Evolutionary conservation across 306 rosid species (phyloP), one percentile per base, ranked within the genome.

Genomic region (Vigna reflexopilosa): DNA sequence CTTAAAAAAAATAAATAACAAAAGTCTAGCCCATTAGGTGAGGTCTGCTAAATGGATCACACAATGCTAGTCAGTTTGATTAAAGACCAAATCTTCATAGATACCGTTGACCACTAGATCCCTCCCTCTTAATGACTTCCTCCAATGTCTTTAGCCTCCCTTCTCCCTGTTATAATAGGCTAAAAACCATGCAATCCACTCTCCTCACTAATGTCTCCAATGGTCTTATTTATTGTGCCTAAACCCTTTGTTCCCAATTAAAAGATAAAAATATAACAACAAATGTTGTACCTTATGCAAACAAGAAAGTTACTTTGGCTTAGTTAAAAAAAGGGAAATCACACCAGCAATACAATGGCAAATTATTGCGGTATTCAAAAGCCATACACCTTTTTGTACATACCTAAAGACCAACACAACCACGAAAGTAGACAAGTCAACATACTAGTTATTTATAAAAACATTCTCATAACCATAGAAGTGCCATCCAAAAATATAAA

Each of bases 401-500:
- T 5, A 16, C 9, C 2, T 16, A 50, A 50, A 50, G 55, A 22
- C 67, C 67, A 14, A 4, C 3, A n/a, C 56, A 7, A 58, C 38
- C 30, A 9, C 48, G 6, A 9, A 5, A 45, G 57, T 50, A 1
- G 12, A 5, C 2, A 19, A 36, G 51, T 71, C 36, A 52, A 34
- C 66, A 36, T 16, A 50, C 56, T 16, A 16, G 20, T 8, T 28
- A 40, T 57, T 48, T 19, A 51, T 49, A n/a, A 76, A 20, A 73
- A 49, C 73, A 68, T 61, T 75, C 70, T 0, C 2, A 6, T 48
- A 59, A 75, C 15, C 51, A 15, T 49, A 11, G 45, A 83, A 59
- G 30, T 32, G 22, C 45, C 77, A 55, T 44, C 47, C 45, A 20
- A 80, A 80, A 71, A 77, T 48, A 57, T 62, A 11, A 15, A 42